These are phyloP conservation scores for Boletus sensibilis DNA, from an alignment of 768 basidiomycete genomes.

Conservation along the genomic window DNA sequence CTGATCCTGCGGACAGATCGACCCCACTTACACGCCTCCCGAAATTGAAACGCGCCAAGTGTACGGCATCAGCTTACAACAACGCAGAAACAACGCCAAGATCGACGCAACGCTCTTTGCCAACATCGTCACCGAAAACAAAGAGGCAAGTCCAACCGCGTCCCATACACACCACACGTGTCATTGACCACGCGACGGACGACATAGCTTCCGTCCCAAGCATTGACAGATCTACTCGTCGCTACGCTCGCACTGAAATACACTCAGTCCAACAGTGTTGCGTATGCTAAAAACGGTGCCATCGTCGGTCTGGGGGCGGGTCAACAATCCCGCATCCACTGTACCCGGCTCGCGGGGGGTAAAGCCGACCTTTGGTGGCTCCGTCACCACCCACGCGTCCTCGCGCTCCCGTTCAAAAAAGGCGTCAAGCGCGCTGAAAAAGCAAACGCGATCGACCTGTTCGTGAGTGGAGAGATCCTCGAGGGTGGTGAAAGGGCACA, in stretches of 20 bases:
- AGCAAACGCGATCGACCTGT: constrained; percentile 97
- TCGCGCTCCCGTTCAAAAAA: constrained; percentile 92
- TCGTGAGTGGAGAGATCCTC: constrained; percentile 84
- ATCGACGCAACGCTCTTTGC: constrained; percentile 78
- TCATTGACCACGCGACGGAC: neutral
- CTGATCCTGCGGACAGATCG: constrained; percentile 59
- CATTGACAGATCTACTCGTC: constrained; percentile 89
- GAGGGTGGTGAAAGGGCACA: constrained; percentile 87
- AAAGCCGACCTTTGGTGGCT: constrained; percentile 99
- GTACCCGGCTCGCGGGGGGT: constrained; percentile 93
- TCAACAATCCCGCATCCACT: constrained; percentile 98
- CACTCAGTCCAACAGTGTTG: constrained; percentile 98
- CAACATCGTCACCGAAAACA: constrained; percentile 88
- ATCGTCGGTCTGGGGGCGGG: constrained; percentile 96
- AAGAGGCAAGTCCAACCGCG: constrained; percentile 53
- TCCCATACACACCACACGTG: neutral
- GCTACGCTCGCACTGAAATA: constrained; percentile 97
- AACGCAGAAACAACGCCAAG: constrained; percentile 86
- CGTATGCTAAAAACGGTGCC: constrained; percentile 89
- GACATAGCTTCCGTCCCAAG: constrained; percentile 66
- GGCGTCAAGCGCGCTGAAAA: constrained; percentile 98
- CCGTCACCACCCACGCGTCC: constrained; percentile 92
- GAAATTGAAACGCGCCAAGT: constrained; percentile 92
- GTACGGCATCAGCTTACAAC: constrained; percentile 87
- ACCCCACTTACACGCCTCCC: constrained; percentile 76